Base-by-base conservation (phyloP, 2,329 filamentous ascomycete genomes). In the Ophiostoma perfectum region DNA sequence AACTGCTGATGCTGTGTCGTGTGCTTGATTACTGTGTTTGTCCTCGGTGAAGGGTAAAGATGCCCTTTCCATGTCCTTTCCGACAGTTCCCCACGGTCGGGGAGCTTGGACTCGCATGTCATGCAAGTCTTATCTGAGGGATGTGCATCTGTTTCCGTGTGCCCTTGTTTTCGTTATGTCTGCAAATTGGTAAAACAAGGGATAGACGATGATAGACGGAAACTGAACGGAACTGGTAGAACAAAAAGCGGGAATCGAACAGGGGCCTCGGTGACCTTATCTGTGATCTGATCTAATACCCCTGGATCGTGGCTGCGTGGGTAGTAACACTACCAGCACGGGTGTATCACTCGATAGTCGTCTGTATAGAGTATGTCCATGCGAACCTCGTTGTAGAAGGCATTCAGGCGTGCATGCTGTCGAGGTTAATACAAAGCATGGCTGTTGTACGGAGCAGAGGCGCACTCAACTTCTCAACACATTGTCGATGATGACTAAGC, bases 341-440 rank as follows among this genome's bases (percentile, higher is more conserved):
- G 49, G n/a, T 27, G 18, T 55, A 6, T n/a, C 12, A 18, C 18
- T 55, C 49, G 27, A 2, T 8, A 55, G 27, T 55, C 27, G 12
- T 27, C 49, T 27, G 49, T 27, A 55, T 55, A 7, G n/a, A 55
- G 49, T 55, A 55, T 55, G 49, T 55, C 49, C 49, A 55, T 55
- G 49, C 49, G 49, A 27, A 55, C 49, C 27, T 27, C 27, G 27
- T 2, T 27, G 27, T 27, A 27, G 27, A 27, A 27, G 27, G 2
- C 27, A 27, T 27, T 1, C 27, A 1, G 27, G 27, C 27, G 27
- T 2, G 27, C 27, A 27, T 27, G 27, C 27, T 27, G 27, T 27
- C 27, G 27, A 27, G 27, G 27, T 27, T 27, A 27, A 27, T 27
- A 27, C 27, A 27, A 1, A 27, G 27, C 27, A 27, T 27, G 2